phyloP scores from a whole-genome alignment of 257 asterid species.

The Przewalskia tangutica region DNA sequence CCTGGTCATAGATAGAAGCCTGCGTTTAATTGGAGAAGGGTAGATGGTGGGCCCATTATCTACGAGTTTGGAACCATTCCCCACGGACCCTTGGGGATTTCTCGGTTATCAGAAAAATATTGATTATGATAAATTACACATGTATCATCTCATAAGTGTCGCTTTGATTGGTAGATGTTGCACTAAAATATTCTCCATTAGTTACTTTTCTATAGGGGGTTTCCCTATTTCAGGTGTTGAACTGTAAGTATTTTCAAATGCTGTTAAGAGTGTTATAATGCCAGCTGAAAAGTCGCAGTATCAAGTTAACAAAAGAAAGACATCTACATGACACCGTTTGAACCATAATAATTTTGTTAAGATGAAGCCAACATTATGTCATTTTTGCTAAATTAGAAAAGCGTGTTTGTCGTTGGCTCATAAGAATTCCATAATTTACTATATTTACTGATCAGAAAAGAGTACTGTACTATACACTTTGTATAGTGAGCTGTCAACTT shows the following conservation, averaged over 20 bases:
- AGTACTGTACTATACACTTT: not conserved
- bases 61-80: not conserved
- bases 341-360: not conserved
- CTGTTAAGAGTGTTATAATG: not conserved
- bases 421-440: not conserved
- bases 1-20: not conserved
- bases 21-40: not conserved
- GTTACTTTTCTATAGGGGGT: not conserved
- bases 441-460: not conserved
- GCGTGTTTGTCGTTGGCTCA: not conserved
- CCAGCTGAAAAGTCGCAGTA: not conserved
- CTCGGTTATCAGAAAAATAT: not conserved
- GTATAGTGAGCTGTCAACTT: not conserved
- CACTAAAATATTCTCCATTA: not conserved
- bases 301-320: not conserved
- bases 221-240: not conserved
- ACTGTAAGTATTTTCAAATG: not conserved
- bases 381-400: not conserved
- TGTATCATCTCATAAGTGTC: not conserved
- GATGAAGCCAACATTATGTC: not conserved
- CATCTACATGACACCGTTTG: not conserved
- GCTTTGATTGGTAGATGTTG: not conserved
- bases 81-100: not conserved
- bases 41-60: not conserved
- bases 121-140: not conserved